A percentile compares a stretch with the other conserved stretches of the same genome.
phyloP scores from a whole-genome alignment of 352 stramenopile species.

The Globisporangium parvum region DNA sequence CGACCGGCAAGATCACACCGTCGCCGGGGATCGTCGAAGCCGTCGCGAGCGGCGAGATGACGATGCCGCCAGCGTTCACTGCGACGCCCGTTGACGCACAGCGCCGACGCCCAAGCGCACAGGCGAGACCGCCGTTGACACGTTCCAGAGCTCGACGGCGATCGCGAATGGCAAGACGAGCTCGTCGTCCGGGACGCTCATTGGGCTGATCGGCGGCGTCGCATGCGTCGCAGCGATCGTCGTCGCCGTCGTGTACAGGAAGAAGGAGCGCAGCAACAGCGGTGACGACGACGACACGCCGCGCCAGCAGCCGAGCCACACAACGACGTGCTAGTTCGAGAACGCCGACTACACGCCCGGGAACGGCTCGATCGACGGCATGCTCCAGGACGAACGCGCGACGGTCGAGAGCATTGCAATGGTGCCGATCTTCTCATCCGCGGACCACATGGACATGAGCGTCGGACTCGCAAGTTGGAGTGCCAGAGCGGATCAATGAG shows the following conservation, averaged over 20 bases:
- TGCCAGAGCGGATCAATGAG: no score
- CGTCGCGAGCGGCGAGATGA: slow-evolving; percentile 9
- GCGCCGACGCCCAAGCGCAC: not conserved
- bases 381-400: slow-evolving; percentile 11
- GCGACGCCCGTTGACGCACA: slow-evolving; percentile 10
- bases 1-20: slow-evolving; percentile 10
- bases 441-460: slow-evolving; percentile 7
- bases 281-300: slow-evolving; percentile 1
- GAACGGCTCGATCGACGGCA: slow-evolving; percentile 8
- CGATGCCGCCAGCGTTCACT: slow-evolving; percentile 2
- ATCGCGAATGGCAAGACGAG: not conserved
- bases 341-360: slow-evolving; percentile 11
- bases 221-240: slow-evolving; percentile 6
- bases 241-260: slow-evolving; percentile 11
- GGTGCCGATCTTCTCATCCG: slow-evolving; percentile 9
- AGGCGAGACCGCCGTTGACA: slow-evolving; percentile 11
- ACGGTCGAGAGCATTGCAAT: slow-evolving; percentile 11
- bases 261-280: not conserved
- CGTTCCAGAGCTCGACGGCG: slow-evolving; percentile 8
- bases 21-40: slow-evolving; percentile 10
- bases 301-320: slow-evolving; percentile 5
- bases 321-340: slow-evolving; percentile 12
- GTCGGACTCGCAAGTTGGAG: no score
- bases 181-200: not conserved
- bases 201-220: not conserved